A percentile compares a stretch with the other conserved stretches of the same genome.
These are phyloP conservation scores for Massospora cicadina DNA, from an alignment of 371 early-diverging fungal species.

Conservation along the genomic window DNA sequence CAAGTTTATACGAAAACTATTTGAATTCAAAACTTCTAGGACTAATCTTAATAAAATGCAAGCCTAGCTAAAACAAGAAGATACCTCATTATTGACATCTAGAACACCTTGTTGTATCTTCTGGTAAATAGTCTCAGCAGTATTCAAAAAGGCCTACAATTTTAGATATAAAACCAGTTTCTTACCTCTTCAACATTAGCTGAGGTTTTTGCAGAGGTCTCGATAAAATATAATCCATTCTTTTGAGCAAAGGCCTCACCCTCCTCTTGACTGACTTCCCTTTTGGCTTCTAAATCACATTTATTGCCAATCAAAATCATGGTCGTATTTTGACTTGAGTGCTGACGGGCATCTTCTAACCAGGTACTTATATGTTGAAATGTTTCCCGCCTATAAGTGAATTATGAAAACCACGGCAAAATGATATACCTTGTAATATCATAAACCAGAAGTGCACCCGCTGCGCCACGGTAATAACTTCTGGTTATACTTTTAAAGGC, in stretches of 20 bases:
- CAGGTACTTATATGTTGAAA: conserved; percentile 80
- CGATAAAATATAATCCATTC: conserved; percentile 73
- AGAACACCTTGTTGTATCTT: conserved; percentile 64
- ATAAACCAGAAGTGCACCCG: conserved; percentile 78
- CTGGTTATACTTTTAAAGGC: conserved; percentile 90
- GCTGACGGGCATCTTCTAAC: conserved; percentile 76
- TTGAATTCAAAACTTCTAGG: too few species aligned
- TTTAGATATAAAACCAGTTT: not conserved
- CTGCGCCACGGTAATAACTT: conserved; percentile 95
- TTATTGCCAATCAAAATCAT: conserved; percentile 92
- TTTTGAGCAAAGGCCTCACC: conserved; percentile 74
- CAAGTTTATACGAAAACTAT: too few species aligned
- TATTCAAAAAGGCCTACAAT: conserved; percentile 44
- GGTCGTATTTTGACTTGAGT: conserved; percentile 78
- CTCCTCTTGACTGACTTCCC: conserved; percentile 71
- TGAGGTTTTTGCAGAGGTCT: conserved; percentile 87
- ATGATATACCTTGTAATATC: conserved; percentile 52
- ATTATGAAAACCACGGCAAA: too few species aligned
- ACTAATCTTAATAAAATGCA: not conserved
- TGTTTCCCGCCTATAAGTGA: conserved; percentile 49
- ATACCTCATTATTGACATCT: conserved; percentile 49
- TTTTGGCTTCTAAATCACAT: conserved; percentile 64
- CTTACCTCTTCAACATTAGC: conserved; percentile 65
- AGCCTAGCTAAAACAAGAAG: not conserved
- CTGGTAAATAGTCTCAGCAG: conserved; percentile 61